Percentiles rank a stretch among this genome's conserved stretches.
Evolutionary conservation across 2,329 filamentous ascomycete species (phyloP).

Genomic region (Taxawa tesnikishii): DNA sequence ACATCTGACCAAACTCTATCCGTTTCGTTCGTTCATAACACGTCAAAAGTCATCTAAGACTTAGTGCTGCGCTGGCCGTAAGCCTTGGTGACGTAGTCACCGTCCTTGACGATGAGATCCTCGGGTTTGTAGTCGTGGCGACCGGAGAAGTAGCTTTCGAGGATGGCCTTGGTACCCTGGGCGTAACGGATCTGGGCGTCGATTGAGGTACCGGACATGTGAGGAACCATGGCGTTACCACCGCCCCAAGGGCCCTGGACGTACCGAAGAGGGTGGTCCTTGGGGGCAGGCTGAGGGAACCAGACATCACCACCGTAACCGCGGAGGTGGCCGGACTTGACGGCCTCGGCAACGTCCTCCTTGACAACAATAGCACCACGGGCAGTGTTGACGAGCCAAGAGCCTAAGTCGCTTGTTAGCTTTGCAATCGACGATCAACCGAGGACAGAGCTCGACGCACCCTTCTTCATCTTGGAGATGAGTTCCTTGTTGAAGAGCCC

Average conservation of each 20-base stretch:
- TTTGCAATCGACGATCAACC: background rate
- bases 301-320: slow-evolving; percentile 85
- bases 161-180: slow-evolving; percentile 62
- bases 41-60: too few relatives aligned
- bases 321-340: slow-evolving; percentile 82
- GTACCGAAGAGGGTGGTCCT: slow-evolving; percentile 83
- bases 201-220: slow-evolving; percentile 98
- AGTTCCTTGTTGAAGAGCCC: slow-evolving; percentile 98
- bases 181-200: slow-evolving; percentile 74
- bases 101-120: slow-evolving; percentile 81
- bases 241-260: slow-evolving; percentile 92
- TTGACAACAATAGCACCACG: slow-evolving; percentile 98
- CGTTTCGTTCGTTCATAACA: too few relatives aligned
- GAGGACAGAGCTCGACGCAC: slow-evolving; percentile 30
- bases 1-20: too few relatives aligned
- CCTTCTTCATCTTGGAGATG: slow-evolving; percentile 98
- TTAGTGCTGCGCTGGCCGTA: slow-evolving; percentile 77
- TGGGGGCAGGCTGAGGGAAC: slow-evolving; percentile 94
- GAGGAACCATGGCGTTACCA: slow-evolving; percentile 96
- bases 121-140: slow-evolving; percentile 77
- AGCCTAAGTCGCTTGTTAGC: slow-evolving; percentile 40
- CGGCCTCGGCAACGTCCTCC: slow-evolving; percentile 90
- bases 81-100: slow-evolving; percentile 90
- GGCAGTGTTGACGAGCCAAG: slow-evolving; percentile 97
- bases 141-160: slow-evolving; percentile 82